These are phyloP conservation scores for Sphagnurus paluster DNA, from an alignment of 1,284 basidiomycete genomes.

Conservation along the genomic window DNA sequence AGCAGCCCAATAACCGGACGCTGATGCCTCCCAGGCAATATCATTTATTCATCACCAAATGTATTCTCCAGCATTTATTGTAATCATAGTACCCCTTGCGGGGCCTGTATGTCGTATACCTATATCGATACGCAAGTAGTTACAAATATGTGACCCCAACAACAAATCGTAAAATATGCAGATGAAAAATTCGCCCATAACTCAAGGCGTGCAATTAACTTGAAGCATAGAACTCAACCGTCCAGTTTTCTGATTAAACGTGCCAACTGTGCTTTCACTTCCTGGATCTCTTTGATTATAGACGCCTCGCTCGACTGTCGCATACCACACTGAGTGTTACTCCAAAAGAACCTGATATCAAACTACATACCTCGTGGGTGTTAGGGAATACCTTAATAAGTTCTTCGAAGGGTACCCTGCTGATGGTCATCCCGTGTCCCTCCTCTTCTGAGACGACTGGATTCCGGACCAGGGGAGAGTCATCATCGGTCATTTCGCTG, in stretches of 20 bases:
- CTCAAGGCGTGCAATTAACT: too few relatives aligned
- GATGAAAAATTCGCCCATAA: too few relatives aligned
- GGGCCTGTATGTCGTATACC: too few relatives aligned
- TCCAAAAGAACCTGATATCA: background rate
- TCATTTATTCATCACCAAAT: background rate
- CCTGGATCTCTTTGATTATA: constrained; percentile 65
- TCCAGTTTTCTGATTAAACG: constrained; percentile 54
- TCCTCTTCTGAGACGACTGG: constrained; percentile 65
- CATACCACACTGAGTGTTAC: background rate
- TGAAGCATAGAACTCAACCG: too few relatives aligned
- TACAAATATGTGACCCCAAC: background rate
- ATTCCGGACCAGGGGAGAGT: constrained; percentile 54
- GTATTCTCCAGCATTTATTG: background rate
- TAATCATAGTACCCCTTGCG: background rate
- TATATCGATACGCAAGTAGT: background rate
- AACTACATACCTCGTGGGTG: constrained; percentile 57
- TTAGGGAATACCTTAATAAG: constrained; percentile 80
- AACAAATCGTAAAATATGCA: background rate
- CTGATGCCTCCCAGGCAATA: background rate
- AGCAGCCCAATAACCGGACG: constrained; percentile 10
- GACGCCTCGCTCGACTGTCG: constrained; percentile 68
- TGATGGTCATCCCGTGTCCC: constrained; percentile 64
- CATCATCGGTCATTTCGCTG: constrained; percentile 66
- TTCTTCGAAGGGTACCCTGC: constrained; percentile 73
- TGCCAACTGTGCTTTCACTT: constrained; percentile 58